Percentiles rank a stretch among this genome's conserved stretches.
These are phyloP conservation scores for Erucastrum elatum DNA, from an alignment of 345 rosid genomes.

Conservation along the genomic window DNA sequence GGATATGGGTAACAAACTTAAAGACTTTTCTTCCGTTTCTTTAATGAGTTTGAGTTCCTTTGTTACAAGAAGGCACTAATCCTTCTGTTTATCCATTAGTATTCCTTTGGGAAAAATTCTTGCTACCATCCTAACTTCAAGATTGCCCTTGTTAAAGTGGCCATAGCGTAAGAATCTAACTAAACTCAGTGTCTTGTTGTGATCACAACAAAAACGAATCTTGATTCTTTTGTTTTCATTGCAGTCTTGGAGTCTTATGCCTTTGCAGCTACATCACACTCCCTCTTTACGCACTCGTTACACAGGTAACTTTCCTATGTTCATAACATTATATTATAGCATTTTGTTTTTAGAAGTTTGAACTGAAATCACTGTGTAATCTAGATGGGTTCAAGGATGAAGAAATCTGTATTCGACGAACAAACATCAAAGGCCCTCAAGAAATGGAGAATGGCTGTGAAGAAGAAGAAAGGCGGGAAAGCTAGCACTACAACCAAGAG, in stretches of 20 bases:
- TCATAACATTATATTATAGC: no score
- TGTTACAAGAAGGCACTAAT: background rate
- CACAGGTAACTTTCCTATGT: constrained; percentile 59
- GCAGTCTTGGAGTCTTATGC: constrained; percentile 59
- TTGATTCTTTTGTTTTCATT: constrained; percentile 16
- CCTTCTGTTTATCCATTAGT: no score
- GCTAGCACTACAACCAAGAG: constrained; percentile 45
- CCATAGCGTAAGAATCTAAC: constrained; percentile 61
- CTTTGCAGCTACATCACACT: constrained; percentile 93
- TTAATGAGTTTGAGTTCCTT: background rate
- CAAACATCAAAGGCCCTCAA: constrained; percentile 90
- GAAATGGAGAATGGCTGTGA: constrained; percentile 85
- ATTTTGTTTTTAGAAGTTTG: no score
- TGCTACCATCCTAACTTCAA: constrained; percentile 71
- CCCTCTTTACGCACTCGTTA: constrained; percentile 85
- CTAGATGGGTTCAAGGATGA: constrained; percentile 93
- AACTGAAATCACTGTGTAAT: background rate
- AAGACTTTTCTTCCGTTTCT: background rate
- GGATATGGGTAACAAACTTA: constrained; percentile 73
- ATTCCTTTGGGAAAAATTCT: constrained; percentile 63
- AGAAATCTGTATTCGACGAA: constrained; percentile 86
- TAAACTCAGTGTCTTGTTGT: background rate
- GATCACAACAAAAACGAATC: background rate
- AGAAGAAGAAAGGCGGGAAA: constrained; percentile 52
- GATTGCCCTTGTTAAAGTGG: constrained; percentile 56